Conservation (phyloP, 2,329 filamentous ascomycete genomes). For the Fusarium brachygibbosum region DNA sequence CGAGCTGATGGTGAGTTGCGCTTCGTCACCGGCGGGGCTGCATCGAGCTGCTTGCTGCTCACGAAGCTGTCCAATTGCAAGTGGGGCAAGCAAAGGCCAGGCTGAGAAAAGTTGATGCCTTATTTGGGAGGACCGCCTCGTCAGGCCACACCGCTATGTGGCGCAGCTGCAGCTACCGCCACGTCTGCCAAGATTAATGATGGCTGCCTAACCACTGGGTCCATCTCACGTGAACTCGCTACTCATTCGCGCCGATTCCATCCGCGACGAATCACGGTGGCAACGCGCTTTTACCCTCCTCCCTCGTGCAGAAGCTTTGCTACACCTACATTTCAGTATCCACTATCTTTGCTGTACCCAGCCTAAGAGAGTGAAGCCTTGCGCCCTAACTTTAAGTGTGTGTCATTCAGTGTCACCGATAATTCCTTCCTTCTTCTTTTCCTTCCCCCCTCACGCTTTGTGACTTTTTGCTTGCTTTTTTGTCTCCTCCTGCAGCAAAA, state of each 20-base stretch:
- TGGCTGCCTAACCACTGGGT: conserved; percentile 51
- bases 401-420: conserved; percentile 42
- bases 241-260: conserved; percentile 51
- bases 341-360: conserved; percentile 13
- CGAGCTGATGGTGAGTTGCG: conserved; percentile 43
- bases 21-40: conserved; percentile 52
- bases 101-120: conserved; percentile 45
- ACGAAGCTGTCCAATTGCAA: conserved; percentile 52
- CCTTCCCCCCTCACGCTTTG: neutral
- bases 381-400: conserved; percentile 23
- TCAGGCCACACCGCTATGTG: conserved; percentile 42
- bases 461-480: conserved; percentile 2
- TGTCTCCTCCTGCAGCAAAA: neutral
- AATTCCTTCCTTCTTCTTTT: conserved; percentile 13
- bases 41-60: conserved; percentile 44
- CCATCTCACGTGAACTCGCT: conserved; percentile 55
- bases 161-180: conserved; percentile 36
- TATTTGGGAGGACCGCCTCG: neutral
- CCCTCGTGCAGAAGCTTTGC: conserved; percentile 36
- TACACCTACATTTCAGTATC: conserved; percentile 23
- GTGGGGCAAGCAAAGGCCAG: conserved; percentile 50
- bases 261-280: conserved; percentile 40
- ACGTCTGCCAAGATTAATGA: conserved; percentile 21
- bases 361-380: conserved; percentile 36
- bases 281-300: conserved; percentile 38